A percentile compares a stretch with the other conserved stretches of the same genome.
phyloP scores from a whole-genome alignment of 441 rosid genomes.

The Cnidoscolus chayamansa region DNA sequence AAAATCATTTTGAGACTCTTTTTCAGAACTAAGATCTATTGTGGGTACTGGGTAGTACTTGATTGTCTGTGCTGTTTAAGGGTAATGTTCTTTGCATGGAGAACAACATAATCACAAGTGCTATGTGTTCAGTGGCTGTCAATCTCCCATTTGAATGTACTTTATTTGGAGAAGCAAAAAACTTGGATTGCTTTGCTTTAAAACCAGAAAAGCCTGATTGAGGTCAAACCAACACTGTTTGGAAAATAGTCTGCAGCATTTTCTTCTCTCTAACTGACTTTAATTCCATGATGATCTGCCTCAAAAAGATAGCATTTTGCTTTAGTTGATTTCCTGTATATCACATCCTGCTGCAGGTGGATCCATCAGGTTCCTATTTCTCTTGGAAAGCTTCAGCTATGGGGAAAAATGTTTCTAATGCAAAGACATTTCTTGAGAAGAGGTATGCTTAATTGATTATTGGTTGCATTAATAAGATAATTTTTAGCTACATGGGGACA shows the following conservation, averaged over 20 bases:
- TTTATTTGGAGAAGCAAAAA: not conserved
- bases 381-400: conserved; percentile 99
- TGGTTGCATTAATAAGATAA: not conserved
- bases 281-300: not conserved
- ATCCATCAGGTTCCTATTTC: conserved; percentile 98
- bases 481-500: not conserved
- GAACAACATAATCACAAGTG: conserved; percentile 1
- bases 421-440: conserved; percentile 97
- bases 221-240: not conserved
- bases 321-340: not conserved
- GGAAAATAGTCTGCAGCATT: not conserved
- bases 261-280: not conserved
- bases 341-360: conserved; percentile 50
- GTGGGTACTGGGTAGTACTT: not conserved
- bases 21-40: not conserved
- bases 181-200: not conserved
- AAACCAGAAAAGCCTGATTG: not conserved
- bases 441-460: conserved; percentile 47
- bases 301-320: not conserved
- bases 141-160: not conserved
- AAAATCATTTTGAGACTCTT: conserved; percentile 8
- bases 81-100: not conserved
- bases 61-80: not conserved
- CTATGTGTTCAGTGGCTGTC: not conserved
- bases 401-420: conserved; percentile 98